Evolutionary conservation across 139 green algal genomes (phyloP).

Genomic region (Auxenochlorella pyrenoidosa): DNA sequence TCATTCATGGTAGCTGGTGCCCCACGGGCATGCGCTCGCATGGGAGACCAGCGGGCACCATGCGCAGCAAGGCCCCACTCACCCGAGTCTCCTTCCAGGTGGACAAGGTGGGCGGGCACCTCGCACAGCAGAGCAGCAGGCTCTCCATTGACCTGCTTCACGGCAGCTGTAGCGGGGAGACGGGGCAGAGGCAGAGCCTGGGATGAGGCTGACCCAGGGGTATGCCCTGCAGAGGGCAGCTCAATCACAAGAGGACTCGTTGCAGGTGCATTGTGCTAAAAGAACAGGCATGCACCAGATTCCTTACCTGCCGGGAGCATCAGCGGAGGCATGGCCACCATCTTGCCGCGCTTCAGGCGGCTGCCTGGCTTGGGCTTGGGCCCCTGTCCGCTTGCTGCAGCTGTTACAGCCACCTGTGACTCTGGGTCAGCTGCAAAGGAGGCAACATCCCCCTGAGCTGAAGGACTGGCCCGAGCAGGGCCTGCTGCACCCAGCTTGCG

Average conservation of each 20-base stretch:
- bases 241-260: no score
- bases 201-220: no score
- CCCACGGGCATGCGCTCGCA: no score
- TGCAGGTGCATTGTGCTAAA: no score
- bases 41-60: neutral
- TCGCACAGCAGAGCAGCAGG: neutral
- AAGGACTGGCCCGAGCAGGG: no score
- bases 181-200: no score
- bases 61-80: neutral
- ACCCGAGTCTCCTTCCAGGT: slow-evolving; percentile 25
- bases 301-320: neutral
- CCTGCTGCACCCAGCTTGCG: neutral
- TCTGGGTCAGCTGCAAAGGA: neutral
- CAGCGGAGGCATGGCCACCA: neutral
- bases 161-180: neutral
- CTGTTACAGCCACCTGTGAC: neutral
- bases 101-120: neutral
- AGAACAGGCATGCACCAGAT: no score
- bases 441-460: neutral
- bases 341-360: neutral
- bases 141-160: neutral
- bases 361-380: neutral
- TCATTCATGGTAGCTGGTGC: no score
- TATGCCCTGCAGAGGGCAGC: no score
- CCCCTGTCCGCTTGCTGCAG: neutral